Base-by-base conservation (phyloP, 495 filamentous ascomycete genomes). In the Daldinia caldariorum region DNA sequence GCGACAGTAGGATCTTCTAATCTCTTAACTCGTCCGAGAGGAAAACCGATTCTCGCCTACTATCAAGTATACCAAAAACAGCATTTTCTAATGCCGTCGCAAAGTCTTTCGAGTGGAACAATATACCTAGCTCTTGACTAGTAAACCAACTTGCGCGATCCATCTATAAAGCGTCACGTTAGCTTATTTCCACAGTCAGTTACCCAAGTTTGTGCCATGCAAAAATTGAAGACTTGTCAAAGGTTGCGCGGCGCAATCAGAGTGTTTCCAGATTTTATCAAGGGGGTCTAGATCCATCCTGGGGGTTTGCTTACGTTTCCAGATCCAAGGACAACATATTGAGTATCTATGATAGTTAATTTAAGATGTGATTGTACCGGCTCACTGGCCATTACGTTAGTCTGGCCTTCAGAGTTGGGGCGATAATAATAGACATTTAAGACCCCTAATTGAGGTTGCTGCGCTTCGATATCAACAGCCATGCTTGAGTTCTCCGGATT, bases 61-160 rank as follows among this genome's bases (percentile, higher is more conserved):
- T 79, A 0, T 77, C 74, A 45, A 88, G 65, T 29, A 75, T 83
- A n/a, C 61, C 57, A 3, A 81, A 81, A 16, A 88, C 77, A 26
- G 73, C 74, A 4, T 61, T 63, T 58, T 69, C 78, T n/a, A 90
- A 73, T 10, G 56, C 63, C 7, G 45, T 70, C 20, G 83, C 86
- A 51, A 90, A 74, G 7, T 77, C 79, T 9, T 49, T 58, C 10
- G 79, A 82, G 29, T 89, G 81, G 58, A 93, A 85, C 26, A 89
- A 81, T 20, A 94, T 78, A 29, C 90, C 90, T n/a, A 92, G 78
- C 78, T 94, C 91, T 78, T 92, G 90, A 69, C 88, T 90, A 10
- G 91, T 92, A 70, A 82, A 92, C 89, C 89, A 92, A 72, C 89
- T 91, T 16, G 91, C 89, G 0, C 90, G 82, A 78, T 94, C 91